Evolutionary conservation across 106 monocot genomes (phyloP).

Genomic region (Chionographis japonica): DNA sequence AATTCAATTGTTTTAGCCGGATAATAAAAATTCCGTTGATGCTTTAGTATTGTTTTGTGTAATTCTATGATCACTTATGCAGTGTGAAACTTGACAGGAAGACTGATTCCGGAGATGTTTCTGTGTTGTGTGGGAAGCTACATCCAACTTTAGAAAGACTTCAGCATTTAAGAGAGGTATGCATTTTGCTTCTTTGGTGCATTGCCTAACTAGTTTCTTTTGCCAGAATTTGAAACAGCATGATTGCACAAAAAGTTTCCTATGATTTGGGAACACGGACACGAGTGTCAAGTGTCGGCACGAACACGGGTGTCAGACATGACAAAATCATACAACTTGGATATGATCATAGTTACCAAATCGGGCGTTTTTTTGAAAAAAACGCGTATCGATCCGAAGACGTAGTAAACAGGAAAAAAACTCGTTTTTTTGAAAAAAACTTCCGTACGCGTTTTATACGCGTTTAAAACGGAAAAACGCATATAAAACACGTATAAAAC

Average conservation of each 20-base stretch:
- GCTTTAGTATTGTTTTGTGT: background rate
- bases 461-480: too few species aligned
- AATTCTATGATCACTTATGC: background rate
- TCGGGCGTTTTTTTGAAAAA: too few species aligned
- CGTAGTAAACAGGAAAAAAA: too few species aligned
- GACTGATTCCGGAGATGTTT: slow-evolving; percentile 26
- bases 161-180: slow-evolving; percentile 75
- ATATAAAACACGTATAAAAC: too few species aligned
- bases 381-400: too few species aligned
- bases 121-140: slow-evolving; percentile 51
- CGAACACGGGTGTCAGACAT: too few species aligned
- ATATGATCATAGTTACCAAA: too few species aligned
- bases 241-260: background rate
- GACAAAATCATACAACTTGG: background rate
- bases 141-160: slow-evolving; percentile 71
- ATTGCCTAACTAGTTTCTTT: background rate
- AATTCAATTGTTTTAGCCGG: too few species aligned
- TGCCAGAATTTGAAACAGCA: background rate
- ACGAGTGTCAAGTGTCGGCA: too few species aligned
- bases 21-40: background rate
- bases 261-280: background rate
- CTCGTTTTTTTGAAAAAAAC: too few species aligned
- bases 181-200: background rate
- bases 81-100: slow-evolving; percentile 29
- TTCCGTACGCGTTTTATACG: too few species aligned